Evolutionary conservation across 345 rosid genomes (phyloP), one percentile per base, ranked within the genome.

Genomic region (Eucalyptus sp.): DNA sequence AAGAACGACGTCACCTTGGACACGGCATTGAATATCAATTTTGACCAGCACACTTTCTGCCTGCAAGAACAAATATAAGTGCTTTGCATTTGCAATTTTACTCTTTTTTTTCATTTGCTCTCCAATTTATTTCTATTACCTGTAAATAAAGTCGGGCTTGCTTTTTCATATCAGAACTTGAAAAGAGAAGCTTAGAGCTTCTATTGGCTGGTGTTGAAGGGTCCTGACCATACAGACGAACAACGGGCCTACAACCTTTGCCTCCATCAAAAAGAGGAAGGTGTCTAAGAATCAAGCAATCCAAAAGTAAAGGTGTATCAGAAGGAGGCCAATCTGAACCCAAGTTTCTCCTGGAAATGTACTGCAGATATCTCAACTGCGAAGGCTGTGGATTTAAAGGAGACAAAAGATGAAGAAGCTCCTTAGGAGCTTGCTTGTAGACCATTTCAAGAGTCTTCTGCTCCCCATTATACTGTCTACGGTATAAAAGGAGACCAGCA

Each of bases 401-500:
- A 89, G 96, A 94, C 91, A 97, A 89, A 86, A 98, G 91, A 88
- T 95, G 98, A 76, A 97, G 97, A 91, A 97, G 95, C 89, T 98
- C 99, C 90, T 92, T 95, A 33, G 99, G 99, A 90, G 99, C 99
- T 90, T 98, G 99, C 95, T 95, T 97, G 93, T 97, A 96, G 88
- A 98, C 96, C 99, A 96, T 97, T 89, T 98, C 99, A 80, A 98
- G 96, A 81, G 99, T 98, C 96, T 97, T 97, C 93, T 91, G 98
- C 95, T 98, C 99, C 10, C 99, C 99, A 64, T 52, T 95, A 90
- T 95, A 98, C 93, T 98, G 99, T 87, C 95, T 96, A 85, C 96
- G 92, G 87, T 98, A 97, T 66, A 98, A 89, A 62, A 98, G 91
- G 86, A 98, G 98, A 86, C 99, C 98, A 7, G 99, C 97, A 71